Conservation (phyloP, 306 rosid species). For the Quercus parvula region DNA sequence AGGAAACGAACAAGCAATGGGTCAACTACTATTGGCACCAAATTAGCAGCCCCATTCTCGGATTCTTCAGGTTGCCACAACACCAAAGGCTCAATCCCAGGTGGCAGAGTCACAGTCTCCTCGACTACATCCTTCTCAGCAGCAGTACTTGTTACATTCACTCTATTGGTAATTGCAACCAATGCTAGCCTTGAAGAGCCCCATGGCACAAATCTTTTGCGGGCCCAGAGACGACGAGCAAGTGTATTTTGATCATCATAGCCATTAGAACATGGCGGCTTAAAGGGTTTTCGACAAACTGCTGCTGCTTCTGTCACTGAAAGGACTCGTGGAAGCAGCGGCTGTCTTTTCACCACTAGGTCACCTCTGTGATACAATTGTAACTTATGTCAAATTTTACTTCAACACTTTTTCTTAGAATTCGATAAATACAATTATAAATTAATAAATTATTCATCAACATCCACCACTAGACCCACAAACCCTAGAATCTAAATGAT, state of each 20-base stretch:
- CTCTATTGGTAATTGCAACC: slow-evolving; percentile 32
- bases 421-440: not conserved
- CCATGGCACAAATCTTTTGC: slow-evolving; percentile 95
- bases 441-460: not conserved
- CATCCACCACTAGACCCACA: not conserved
- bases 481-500: not conserved
- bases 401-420: not conserved
- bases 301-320: slow-evolving; percentile 63
- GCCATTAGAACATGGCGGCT: slow-evolving; percentile 68
- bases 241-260: slow-evolving; percentile 48
- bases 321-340: slow-evolving; percentile 81
- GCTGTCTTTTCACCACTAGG: slow-evolving; percentile 72
- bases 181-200: slow-evolving; percentile 54
- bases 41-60: slow-evolving; percentile 31
- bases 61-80: slow-evolving; percentile 73
- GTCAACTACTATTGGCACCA: slow-evolving; percentile 55
- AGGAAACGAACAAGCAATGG: slow-evolving; percentile 86
- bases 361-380: slow-evolving; percentile 48
- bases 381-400: not conserved
- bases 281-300: slow-evolving; percentile 84
- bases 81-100: slow-evolving; percentile 71
- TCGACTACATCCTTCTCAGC: slow-evolving; percentile 36
- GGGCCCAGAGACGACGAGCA: slow-evolving; percentile 73
- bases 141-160: slow-evolving; percentile 18
- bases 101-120: slow-evolving; percentile 56